These are phyloP conservation scores for Boechera retrofracta DNA, from an alignment of 345 rosid genomes.

Conservation along the genomic window DNA sequence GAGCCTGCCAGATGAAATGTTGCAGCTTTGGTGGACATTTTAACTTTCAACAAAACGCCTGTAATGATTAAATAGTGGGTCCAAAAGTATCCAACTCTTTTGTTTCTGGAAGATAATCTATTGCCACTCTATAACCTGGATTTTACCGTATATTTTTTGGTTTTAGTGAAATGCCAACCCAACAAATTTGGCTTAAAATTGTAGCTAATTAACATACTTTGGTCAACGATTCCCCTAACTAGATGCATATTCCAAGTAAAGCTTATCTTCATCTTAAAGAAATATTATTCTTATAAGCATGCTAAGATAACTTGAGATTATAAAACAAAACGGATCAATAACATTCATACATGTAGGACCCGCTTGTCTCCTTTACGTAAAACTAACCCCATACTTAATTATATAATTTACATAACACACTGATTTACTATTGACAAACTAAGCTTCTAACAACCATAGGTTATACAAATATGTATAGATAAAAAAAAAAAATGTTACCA, in stretches of 20 bases:
- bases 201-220: no score
- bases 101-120: no score
- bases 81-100: no score
- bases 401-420: slow-evolving; percentile 35
- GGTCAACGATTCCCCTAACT: no score
- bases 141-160: no score
- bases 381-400: slow-evolving; percentile 9
- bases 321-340: slow-evolving; percentile 28
- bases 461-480: slow-evolving; percentile 33
- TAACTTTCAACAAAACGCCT: no score
- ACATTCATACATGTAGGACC: slow-evolving; percentile 41
- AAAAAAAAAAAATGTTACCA: slow-evolving; percentile 14
- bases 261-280: slow-evolving; percentile 37
- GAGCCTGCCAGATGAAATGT: no score
- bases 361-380: slow-evolving; percentile 33
- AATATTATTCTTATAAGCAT: slow-evolving; percentile 34
- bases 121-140: no score
- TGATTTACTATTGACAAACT: slow-evolving; percentile 35
- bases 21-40: no score
- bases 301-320: slow-evolving; percentile 29
- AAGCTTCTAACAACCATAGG: slow-evolving; percentile 42
- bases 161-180: no score
- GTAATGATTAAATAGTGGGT: no score
- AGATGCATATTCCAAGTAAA: background rate
- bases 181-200: no score